Evolutionary conservation across 306 rosid genomes (phyloP).

Genomic region (Quercus berberidifolia): DNA sequence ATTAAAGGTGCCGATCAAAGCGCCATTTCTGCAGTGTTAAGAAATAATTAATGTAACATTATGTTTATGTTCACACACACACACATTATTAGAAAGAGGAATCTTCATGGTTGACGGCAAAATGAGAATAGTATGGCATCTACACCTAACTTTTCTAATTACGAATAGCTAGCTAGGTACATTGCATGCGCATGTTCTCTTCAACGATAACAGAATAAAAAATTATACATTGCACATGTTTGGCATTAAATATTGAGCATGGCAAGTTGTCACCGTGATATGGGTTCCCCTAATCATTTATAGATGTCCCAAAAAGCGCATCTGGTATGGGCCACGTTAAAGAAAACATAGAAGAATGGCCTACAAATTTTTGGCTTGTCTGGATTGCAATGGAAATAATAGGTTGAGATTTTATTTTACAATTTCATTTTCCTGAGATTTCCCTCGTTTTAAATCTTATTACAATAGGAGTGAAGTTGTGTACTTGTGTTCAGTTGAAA

Average conservation of each 20-base stretch:
- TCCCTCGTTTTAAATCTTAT: not conserved
- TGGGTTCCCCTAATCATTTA: no score
- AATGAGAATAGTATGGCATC: not conserved
- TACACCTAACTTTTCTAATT: conserved; percentile 1
- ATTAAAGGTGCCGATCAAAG: conserved; percentile 2
- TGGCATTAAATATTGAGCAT: conserved; percentile 1
- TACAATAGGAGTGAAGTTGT: not conserved
- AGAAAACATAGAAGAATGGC: no score
- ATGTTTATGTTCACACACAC: not conserved
- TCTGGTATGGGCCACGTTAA: no score
- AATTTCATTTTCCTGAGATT: not conserved
- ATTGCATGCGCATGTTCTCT: not conserved
- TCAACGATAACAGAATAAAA: not conserved
- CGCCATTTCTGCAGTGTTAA: conserved; percentile 22
- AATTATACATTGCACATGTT: conserved; percentile 3
- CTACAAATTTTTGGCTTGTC: no score
- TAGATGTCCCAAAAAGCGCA: no score
- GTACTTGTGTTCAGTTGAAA: no score
- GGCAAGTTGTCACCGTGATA: conserved; percentile 3
- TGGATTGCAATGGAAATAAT: no score
- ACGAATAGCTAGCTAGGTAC: not conserved
- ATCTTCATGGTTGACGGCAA: not conserved
- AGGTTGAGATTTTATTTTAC: no score
- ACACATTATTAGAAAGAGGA: not conserved
- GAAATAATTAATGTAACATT: not conserved